These are phyloP conservation scores for Pseudogymnoascus sp. DNA, from an alignment of 2,329 filamentous ascomycete genomes.

Conservation along the genomic window DNA sequence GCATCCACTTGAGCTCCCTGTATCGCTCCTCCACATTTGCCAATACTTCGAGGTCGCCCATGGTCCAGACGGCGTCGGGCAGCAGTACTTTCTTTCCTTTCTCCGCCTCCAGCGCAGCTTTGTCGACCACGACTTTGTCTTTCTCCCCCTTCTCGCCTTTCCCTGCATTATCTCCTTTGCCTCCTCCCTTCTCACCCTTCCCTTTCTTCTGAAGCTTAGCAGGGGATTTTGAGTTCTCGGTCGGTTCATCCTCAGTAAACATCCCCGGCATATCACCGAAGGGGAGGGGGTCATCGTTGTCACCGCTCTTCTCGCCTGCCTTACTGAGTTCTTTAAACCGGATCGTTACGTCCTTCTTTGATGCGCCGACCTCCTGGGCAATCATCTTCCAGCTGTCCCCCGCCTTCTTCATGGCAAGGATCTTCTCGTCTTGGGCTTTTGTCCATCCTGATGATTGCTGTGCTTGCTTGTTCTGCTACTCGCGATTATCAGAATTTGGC, in stretches of 20 bases:
- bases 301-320: neutral
- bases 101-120: neutral
- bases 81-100: conserved; percentile 12
- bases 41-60: conserved; percentile 23
- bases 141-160: neutral
- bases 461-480: neutral
- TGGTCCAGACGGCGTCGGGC: conserved; percentile 21
- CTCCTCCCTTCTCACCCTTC: conserved; percentile 10
- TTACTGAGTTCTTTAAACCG: conserved; percentile 15
- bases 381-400: conserved; percentile 22
- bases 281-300: neutral
- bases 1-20: conserved; percentile 23
- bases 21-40: conserved; percentile 22
- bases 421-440: conserved; percentile 20
- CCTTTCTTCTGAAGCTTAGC: neutral
- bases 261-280: conserved; percentile 1
- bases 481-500: neutral
- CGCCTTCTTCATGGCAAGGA: conserved; percentile 20
- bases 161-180: neutral
- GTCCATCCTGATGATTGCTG: conserved; percentile 8
- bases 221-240: neutral
- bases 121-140: neutral
- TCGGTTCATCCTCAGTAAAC: neutral
- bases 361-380: conserved; percentile 6
- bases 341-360: conserved; percentile 14